Conservation (phyloP, 169 alveolate genomes). For the Cryptosporidium andersoni region DNA sequence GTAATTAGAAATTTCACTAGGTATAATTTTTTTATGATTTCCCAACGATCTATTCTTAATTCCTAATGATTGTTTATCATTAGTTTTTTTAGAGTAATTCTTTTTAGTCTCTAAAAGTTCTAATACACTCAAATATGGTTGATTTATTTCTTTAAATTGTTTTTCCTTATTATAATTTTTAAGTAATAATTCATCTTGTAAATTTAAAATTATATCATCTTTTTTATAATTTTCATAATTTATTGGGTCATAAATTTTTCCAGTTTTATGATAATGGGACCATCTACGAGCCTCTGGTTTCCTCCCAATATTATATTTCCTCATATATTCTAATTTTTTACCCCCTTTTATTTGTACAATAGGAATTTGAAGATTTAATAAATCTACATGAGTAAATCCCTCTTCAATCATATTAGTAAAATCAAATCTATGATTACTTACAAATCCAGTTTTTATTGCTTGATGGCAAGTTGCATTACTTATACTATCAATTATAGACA, state of each 20-base stretch:
- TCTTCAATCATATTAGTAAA: conserved; percentile 52
- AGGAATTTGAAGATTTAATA: conserved; percentile 50
- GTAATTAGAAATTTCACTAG: too few species aligned
- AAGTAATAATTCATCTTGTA: too few species aligned
- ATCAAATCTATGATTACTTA: conserved; percentile 44
- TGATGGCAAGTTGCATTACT: conserved; percentile 31
- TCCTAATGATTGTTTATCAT: too few species aligned
- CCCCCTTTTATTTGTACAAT: conserved; percentile 7
- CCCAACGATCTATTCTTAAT: too few species aligned
- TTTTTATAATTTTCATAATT: not conserved
- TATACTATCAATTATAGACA: conserved; percentile 14
- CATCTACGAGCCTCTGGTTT: conserved; percentile 27
- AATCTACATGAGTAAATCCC: conserved; percentile 44
- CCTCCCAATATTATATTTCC: conserved; percentile 32
- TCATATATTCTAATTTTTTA: conserved; percentile 19
- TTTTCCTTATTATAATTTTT: not conserved
- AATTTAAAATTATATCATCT: not conserved
- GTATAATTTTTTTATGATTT: too few species aligned
- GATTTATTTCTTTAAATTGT: not conserved
- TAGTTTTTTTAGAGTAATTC: too few species aligned
- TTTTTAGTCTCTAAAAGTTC: not conserved
- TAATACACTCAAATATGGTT: not conserved
- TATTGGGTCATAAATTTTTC: too few species aligned
- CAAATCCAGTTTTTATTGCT: conserved; percentile 68
- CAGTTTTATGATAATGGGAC: conserved; percentile 22